Percentiles rank a stretch among this genome's conserved stretches.
Evolutionary conservation across 2,329 filamentous ascomycete species (phyloP).

Genomic region (Verticillium klebahnii): DNA sequence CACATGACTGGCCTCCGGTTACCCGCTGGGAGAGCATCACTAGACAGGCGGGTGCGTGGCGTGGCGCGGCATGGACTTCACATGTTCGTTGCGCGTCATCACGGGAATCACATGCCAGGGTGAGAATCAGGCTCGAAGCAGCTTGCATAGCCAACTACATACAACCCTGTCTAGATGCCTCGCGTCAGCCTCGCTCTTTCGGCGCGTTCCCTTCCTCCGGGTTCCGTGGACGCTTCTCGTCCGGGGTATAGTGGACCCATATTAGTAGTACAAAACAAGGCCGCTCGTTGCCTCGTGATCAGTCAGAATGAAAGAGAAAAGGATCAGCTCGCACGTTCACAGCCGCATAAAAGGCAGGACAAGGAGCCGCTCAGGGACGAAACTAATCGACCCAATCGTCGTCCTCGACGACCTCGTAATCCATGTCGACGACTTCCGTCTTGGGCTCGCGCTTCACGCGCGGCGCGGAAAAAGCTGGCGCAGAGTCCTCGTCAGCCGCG

Average conservation of each 20-base stretch:
- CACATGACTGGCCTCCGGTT: too few relatives aligned
- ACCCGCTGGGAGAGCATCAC: too few relatives aligned
- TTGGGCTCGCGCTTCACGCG: slow-evolving; percentile 12
- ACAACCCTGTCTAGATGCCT: not conserved
- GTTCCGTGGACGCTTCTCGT: not conserved
- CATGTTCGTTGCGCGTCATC: too few relatives aligned
- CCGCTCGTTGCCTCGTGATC: not conserved
- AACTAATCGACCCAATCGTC: slow-evolving; percentile 34
- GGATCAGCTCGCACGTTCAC: slow-evolving; percentile 3
- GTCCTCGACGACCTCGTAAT: slow-evolving; percentile 50
- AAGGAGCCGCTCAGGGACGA: not conserved
- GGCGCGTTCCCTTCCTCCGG: not conserved
- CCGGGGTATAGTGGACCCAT: not conserved
- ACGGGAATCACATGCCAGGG: too few relatives aligned
- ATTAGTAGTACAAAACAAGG: not conserved
- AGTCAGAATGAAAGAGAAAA: not conserved
- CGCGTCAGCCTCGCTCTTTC: not conserved
- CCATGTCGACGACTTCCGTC: slow-evolving; percentile 34
- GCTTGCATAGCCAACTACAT: not conserved
- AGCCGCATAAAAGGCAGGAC: too few relatives aligned
- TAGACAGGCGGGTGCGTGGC: too few relatives aligned
- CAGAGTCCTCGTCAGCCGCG: not conserved
- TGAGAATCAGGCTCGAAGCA: not conserved
- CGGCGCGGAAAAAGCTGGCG: slow-evolving; percentile 12
- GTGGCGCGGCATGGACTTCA: too few relatives aligned